Base-by-base conservation (phyloP, 2,329 filamentous ascomycete species). In the Erysiphe neolycopersici region DNA sequence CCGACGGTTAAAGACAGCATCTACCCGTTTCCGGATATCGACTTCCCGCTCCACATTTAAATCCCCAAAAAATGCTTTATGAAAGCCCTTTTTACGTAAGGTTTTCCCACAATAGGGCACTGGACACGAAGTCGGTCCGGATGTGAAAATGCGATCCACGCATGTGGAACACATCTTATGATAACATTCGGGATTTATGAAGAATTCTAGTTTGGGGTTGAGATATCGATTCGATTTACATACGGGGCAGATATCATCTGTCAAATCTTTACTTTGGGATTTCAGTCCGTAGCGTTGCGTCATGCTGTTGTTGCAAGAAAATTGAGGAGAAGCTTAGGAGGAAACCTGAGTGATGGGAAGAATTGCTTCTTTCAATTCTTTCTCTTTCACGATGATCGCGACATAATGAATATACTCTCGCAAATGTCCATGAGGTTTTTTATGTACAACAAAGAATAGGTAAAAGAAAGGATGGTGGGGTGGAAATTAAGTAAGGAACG, bases 101-200 rank as follows among this genome's bases (percentile, higher is more conserved):
- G 84, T 95, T 59, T 80, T 77, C 57, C 75, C 72, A 62, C 89
- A 98, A 36, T 79, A 80, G 0, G 82, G 81, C 46, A 94, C 82
- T 1, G 89, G 89, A 57, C 91, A 98, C 48, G 84, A 80, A 45
- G 84, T 82, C 0, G 89, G 89, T 0, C 89, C 89, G 44, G 82
- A 76, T 32, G 79, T 79, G 68, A 95, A 98, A 53, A 95, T 81
- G 45, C 87, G 79, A 60, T 87, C 80, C 37, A 95, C 85, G 64
- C 89, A 98, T 45, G 81, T 85, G 59, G 83, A 79, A 66, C 89
- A 98, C 82, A 98, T 95, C 52, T 83, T 83, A 67, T 98, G 89
- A 66, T 98, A 98, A 70, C 89, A 98, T 66, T 92, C 84, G 9
- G 87, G 83, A 60, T 95, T 94, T 64, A 98, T 85, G 53, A 89